A percentile compares a stretch with the other conserved stretches of the same genome.
These are phyloP conservation scores for Angophora floribunda DNA, from an alignment of 345 rosid species.

Conservation along the genomic window DNA sequence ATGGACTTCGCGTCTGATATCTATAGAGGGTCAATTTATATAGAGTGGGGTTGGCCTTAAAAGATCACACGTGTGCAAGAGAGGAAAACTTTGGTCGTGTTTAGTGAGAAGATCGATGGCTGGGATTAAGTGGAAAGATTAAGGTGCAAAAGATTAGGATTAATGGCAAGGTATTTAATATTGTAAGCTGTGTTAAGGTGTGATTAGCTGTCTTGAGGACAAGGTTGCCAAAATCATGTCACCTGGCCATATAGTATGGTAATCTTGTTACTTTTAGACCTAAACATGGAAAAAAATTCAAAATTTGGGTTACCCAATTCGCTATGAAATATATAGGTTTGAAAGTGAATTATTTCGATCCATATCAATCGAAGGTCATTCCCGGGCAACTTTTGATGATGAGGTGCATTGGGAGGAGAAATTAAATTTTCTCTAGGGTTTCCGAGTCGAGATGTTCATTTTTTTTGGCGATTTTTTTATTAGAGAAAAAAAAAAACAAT, in stretches of 20 bases:
- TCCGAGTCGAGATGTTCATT: not conserved
- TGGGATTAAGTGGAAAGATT: not conserved
- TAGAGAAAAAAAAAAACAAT: not conserved
- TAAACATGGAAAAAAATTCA: not conserved
- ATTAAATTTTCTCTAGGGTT: not conserved
- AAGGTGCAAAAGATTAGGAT: not conserved
- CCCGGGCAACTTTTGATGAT: rapidly evolving
- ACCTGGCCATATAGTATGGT: not conserved
- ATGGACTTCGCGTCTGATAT: not conserved
- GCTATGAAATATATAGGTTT: not conserved
- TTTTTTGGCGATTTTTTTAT: not conserved
- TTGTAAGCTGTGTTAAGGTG: not conserved
- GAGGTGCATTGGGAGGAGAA: not conserved
- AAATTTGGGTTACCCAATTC: not conserved
- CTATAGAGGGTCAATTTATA: not conserved
- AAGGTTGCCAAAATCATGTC: not conserved
- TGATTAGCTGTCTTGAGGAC: not conserved
- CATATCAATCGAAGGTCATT: rapidly evolving
- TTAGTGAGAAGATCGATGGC: not conserved
- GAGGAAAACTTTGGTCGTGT: not conserved
- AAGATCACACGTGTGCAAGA: not conserved
- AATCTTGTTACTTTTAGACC: not conserved
- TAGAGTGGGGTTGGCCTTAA: not conserved
- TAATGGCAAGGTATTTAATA: not conserved
- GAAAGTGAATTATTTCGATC: not conserved